A percentile compares a stretch with the other conserved stretches of the same genome.
phyloP scores from a whole-genome alignment of 768 basidiomycete genomes.

The Phlegmacium glaucopus region DNA sequence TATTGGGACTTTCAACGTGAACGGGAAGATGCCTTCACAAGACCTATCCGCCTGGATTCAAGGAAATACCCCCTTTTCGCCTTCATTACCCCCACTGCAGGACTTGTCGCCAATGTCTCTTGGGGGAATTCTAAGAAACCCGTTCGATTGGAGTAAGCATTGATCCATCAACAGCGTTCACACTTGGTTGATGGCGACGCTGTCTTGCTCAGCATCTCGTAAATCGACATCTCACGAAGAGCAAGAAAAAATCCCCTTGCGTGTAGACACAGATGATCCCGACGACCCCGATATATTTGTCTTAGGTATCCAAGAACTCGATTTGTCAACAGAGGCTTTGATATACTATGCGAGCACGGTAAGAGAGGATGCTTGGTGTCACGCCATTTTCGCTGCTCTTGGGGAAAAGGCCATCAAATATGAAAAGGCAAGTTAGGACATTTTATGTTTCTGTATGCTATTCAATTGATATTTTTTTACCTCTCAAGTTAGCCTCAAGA shows the following conservation, averaged over 20 bases:
- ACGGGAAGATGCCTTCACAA: constrained; percentile 70
- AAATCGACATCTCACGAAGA: background rate
- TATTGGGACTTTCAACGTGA: constrained; percentile 82
- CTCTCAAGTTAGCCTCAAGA: constrained; percentile 57
- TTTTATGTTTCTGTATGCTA: background rate
- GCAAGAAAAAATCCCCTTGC: constrained; percentile 3
- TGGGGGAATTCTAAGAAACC: constrained; percentile 21
- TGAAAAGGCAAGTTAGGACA: constrained; percentile 49
- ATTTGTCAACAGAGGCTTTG: constrained; percentile 74
- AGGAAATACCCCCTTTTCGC: constrained; percentile 11
- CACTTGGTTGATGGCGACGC: too few species aligned
- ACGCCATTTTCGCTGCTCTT: constrained; percentile 65
- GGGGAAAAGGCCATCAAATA: constrained; percentile 62
- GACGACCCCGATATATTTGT: constrained; percentile 65
- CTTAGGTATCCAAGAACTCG: constrained; percentile 80
- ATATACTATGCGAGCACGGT: constrained; percentile 62
- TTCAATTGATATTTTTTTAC: background rate
- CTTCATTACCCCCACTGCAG: constrained; percentile 31
- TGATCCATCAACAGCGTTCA: background rate
- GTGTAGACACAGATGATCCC: constrained; percentile 23
- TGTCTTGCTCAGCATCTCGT: constrained; percentile 1
- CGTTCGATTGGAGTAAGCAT: constrained; percentile 23
- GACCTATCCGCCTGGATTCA: constrained; percentile 69
- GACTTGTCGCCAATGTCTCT: constrained; percentile 35
- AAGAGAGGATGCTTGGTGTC: constrained; percentile 70